phyloP scores from a whole-genome alignment of 2,329 filamentous ascomycete genomes.

The Camillea tinctor region DNA sequence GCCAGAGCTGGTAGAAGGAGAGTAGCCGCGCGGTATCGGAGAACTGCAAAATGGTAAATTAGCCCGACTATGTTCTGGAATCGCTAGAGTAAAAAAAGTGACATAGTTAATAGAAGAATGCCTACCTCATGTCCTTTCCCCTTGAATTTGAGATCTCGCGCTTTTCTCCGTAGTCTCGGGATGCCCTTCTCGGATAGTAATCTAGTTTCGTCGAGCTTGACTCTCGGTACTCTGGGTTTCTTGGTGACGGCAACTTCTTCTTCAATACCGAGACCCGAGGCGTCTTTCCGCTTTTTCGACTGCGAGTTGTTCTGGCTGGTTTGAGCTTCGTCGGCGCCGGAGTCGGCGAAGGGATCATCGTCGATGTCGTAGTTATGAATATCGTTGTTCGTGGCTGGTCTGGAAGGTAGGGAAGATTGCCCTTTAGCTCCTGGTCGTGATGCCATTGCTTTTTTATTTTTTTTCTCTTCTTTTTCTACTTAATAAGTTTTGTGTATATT shows the following conservation, averaged over 20 bases:
- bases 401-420: conserved; percentile 10
- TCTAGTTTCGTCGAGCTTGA: conserved; percentile 85
- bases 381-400: conserved; percentile 59
- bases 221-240: conserved; percentile 66
- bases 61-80: neutral
- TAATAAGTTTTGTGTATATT: neutral
- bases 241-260: conserved; percentile 82
- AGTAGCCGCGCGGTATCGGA: conserved; percentile 79
- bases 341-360: conserved; percentile 50
- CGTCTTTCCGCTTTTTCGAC: conserved; percentile 49
- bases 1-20: conserved; percentile 92
- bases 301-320: conserved; percentile 21
- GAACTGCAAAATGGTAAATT: conserved; percentile 56
- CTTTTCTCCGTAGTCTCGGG: conserved; percentile 72
- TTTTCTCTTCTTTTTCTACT: neutral
- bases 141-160: conserved; percentile 74
- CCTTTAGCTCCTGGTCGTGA: conserved; percentile 20
- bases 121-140: conserved; percentile 89
- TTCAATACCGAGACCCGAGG: conserved; percentile 70
- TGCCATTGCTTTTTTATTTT: conserved; percentile 24
- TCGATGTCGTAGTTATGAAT: conserved; percentile 76
- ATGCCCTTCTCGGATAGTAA: conserved; percentile 83
- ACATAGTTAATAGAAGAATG: neutral
- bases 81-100: too few relatives aligned
- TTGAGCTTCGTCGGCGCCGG: conserved; percentile 38